phyloP scores from a whole-genome alignment of 345 rosid species.

The Gossypioides kirkii region DNA sequence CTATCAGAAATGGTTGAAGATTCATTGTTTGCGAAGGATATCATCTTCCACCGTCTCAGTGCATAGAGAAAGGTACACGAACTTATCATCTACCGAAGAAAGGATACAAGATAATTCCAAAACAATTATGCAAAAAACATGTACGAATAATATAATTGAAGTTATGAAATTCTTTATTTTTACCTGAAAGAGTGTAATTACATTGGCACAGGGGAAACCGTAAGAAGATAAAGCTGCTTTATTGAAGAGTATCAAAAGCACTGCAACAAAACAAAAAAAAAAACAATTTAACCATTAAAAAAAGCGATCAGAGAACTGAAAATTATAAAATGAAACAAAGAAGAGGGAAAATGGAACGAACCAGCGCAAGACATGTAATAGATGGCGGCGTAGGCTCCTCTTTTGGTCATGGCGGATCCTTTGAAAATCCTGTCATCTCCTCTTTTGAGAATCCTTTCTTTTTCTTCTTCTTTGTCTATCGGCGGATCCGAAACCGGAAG shows the following conservation, averaged over 20 bases:
- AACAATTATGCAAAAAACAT: not conserved
- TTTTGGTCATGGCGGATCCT: constrained; percentile 93
- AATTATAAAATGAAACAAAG: not conserved
- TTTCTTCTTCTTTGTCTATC: constrained; percentile 50
- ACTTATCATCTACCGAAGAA: constrained; percentile 59
- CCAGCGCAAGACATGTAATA: constrained; percentile 97
- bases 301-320: not conserved
- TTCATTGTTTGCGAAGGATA: constrained; percentile 59
- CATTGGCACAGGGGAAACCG: constrained; percentile 79
- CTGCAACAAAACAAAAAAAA: constrained; percentile 37
- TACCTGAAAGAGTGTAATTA: constrained; percentile 93
- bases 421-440: constrained; percentile 64
- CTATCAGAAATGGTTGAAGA: constrained; percentile 44
- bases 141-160: not conserved
- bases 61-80: constrained; percentile 70
- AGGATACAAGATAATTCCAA: not conserved
- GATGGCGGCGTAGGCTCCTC: constrained; percentile 84
- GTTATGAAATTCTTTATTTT: not conserved
- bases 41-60: constrained; percentile 60
- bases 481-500: constrained; percentile 69
- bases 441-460: constrained; percentile 46
- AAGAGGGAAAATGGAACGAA: constrained; percentile 10
- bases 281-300: not conserved
- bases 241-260: constrained; percentile 84
- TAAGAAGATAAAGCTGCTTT: constrained; percentile 98